phyloP scores from a whole-genome alignment of 352 stramenopile species.

The Pythium rishiriense region DNA sequence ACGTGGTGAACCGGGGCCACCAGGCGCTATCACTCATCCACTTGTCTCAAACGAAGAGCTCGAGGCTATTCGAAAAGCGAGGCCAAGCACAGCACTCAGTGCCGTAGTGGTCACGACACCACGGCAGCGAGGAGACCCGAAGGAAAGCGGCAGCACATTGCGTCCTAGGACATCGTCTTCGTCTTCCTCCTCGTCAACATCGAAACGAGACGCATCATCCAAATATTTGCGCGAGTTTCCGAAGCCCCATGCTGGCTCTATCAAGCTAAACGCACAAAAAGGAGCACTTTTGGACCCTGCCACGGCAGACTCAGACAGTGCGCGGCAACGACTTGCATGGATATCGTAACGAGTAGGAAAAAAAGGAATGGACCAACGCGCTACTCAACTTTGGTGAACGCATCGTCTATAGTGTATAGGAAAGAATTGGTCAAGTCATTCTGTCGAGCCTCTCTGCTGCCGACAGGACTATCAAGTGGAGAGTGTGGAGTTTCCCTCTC shows the following conservation, averaged over 20 bases:
- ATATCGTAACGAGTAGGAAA: slow-evolving; percentile 22
- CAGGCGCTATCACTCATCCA: not conserved
- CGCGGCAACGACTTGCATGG: slow-evolving; percentile 49
- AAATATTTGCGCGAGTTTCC: slow-evolving; percentile 69
- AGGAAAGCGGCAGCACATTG: not conserved
- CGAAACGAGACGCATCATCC: not conserved
- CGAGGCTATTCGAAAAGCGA: slow-evolving; percentile 9
- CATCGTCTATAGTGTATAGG: slow-evolving; percentile 16
- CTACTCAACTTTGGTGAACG: not conserved
- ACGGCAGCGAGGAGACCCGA: not conserved
- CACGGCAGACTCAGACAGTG: slow-evolving; percentile 19
- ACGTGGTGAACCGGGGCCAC: not conserved
- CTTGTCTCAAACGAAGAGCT: slow-evolving; percentile 15
- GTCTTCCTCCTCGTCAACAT: not conserved
- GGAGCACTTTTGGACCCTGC: not conserved
- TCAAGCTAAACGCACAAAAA: slow-evolving; percentile 26
- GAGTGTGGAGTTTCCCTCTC: not conserved
- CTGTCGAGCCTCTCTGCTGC: too few relatives aligned
- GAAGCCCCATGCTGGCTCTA: slow-evolving; percentile 45
- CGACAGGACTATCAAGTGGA: too few relatives aligned
- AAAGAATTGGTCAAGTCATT: not conserved
- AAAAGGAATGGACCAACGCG: not conserved
- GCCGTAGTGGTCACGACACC: slow-evolving; percentile 4
- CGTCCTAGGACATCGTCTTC: slow-evolving; percentile 11
- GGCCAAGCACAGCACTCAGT: slow-evolving; percentile 23